Evolutionary conservation across 345 rosid genomes (phyloP), one percentile per base, ranked within the genome.

Genomic region (Crucihimalaya himalaica): DNA sequence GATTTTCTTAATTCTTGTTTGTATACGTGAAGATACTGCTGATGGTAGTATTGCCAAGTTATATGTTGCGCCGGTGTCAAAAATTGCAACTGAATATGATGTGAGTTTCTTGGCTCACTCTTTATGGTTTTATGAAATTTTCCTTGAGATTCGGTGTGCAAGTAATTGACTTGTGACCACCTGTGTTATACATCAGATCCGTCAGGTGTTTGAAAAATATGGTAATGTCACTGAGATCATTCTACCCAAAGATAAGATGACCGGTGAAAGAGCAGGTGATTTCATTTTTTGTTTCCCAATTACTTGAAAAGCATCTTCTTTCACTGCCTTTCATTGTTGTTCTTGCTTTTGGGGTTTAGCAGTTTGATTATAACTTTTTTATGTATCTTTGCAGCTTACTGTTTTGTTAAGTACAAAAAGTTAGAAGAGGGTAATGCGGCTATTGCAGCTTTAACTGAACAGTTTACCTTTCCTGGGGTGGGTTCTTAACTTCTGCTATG

Each of bases 341-440:
- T 47, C 18, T 56, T 66, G 35, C 23, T 57, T 66, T 43, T 31
- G 39, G 9, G 19, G 47, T 19, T 66, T 66, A 12, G 3, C n/a
- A 47, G 66, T 32, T 66, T 67, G 31, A 63, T 54, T 35, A 27
- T 50, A 71, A 50, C 42, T 56, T 11, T 25, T 48, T 51, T 46
- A 12, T 78, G 42, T 73, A 35, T 72, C 74, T 62, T 15, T 75
- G 72, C 83, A 90, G 98, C 86, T 52, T 89, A 87, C 79, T 90
- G 97, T 84, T 93, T 93, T 74, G 88, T 91, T 35, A 93, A 93
- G 80, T 93, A 85, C 83, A 79, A 81, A 65, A 86, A 80, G 37
- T 8, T 75, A 25, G 97, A 83, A 74, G 97, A 89, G 80, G 93
- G 89, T 76, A 85, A 67, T 46, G 80, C 83, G 35, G 98, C 97